Percentiles rank a stretch among this genome's conserved stretches.
These are phyloP conservation scores for Trichoderma semiorbis DNA, from an alignment of 2,329 filamentous ascomycete genomes.

Conservation along the genomic window DNA sequence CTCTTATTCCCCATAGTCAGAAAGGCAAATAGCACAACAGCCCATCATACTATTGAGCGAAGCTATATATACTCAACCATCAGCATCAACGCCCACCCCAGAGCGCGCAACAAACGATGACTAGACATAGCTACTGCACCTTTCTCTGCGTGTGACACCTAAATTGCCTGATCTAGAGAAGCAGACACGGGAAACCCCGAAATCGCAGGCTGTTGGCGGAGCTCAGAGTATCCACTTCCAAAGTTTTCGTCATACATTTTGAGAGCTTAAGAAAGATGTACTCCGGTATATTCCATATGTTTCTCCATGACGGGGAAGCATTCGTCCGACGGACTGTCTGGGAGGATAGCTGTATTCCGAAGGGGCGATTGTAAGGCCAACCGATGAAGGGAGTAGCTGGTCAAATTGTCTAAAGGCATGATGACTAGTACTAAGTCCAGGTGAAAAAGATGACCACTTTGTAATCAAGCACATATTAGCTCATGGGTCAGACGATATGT, in stretches of 20 bases:
- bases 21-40: not conserved
- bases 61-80: not conserved
- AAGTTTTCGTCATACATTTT: not conserved
- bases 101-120: not conserved
- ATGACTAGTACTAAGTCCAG: not conserved
- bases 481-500: not conserved
- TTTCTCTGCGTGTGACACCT: not conserved
- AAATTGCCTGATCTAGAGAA: not conserved
- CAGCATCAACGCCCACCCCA: not conserved
- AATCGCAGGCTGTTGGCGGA: not conserved
- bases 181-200: not conserved
- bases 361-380: not conserved
- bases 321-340: not conserved
- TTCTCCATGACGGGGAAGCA: not conserved
- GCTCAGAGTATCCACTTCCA: not conserved
- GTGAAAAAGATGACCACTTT: not conserved
- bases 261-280: not conserved
- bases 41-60: not conserved
- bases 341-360: not conserved
- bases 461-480: not conserved
- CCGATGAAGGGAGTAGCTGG: not conserved
- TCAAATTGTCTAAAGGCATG: not conserved
- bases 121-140: not conserved
- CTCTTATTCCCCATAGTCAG: not conserved
- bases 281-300: not conserved